Base-by-base conservation (phyloP, 2,329 filamentous ascomycete genomes). In the Diaporthe amygdali region DNA sequence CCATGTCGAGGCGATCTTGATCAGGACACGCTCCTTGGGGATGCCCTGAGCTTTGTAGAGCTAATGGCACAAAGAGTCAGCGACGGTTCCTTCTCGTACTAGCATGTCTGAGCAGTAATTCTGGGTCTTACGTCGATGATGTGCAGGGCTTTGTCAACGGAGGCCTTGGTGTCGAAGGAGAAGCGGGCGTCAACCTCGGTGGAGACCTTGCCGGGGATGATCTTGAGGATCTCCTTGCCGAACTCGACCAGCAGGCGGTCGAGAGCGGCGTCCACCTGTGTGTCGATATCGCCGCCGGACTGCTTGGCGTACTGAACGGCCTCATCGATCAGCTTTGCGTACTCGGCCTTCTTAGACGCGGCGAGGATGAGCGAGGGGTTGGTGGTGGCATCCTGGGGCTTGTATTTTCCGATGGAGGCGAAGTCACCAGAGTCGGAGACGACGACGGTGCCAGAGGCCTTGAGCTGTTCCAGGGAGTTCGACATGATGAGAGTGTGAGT, bases 1-100 rank as follows among this genome's bases (percentile, higher is more conserved):
- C 94, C 95, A 99, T 84, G 96, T 99, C 73, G 96, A 97, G 81
- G 96, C 96, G 77, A 99, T 91, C 93, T 99, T 99, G 91, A 99
- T 99, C 78, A 99, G 90, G 81, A 99, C 84, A 75, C 96, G 96
- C 80, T 96, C 94, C 91, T 98, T 98, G 85, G 89, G 87, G 83
- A 99, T 94, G 76, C 96, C 96, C 80, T 93, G 87, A 82, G 93
- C 90, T 86, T 97, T 93, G 92, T 99, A 99, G 76, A 99, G 94
- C 95, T 97, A 80, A 74, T 67, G 22, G 9, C 17, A 27, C 22
- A 25, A 2, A 27, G 10, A 22, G 64, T 72, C 47, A 74, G 71
- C 61, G 70, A 71, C 67, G 30, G 17, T 3, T 30, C 8, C 34
- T 14, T 41, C 7, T 15, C 15, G 2, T 56, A 14, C 14, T 34